phyloP scores from a whole-genome alignment of 768 basidiomycete species.

The Saitozyma podzolica region DNA sequence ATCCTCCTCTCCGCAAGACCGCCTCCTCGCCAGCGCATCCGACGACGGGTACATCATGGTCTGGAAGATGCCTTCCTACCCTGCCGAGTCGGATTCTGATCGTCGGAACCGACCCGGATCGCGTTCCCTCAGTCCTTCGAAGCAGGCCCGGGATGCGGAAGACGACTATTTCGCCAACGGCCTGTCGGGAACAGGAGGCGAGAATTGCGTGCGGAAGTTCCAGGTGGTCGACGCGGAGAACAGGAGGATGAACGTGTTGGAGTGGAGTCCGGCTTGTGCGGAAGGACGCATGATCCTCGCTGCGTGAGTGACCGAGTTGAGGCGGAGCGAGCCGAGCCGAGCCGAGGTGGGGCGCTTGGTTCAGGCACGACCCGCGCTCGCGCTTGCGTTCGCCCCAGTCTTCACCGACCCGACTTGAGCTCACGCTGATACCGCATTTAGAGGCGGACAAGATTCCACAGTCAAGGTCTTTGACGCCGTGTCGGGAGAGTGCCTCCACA shows the following conservation, averaged over 20 bases:
- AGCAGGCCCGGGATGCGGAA: slow-evolving; percentile 5
- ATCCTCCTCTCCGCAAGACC: not conserved
- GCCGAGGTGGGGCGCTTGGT: slow-evolving; percentile 1
- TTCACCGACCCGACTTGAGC: not conserved
- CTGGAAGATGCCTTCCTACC: slow-evolving; percentile 42
- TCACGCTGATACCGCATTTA: slow-evolving; percentile 15
- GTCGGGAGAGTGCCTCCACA: slow-evolving; percentile 38
- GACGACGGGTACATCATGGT: slow-evolving; percentile 48
- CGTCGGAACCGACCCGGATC: slow-evolving; percentile 15
- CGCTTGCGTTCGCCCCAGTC: too few relatives aligned
- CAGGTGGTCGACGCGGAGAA: slow-evolving; percentile 32
- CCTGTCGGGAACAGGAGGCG: not conserved
- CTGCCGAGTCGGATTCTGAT: slow-evolving; percentile 12
- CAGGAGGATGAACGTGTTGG: slow-evolving; percentile 39
- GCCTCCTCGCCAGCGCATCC: slow-evolving; percentile 43
- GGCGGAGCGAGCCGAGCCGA: slow-evolving; percentile 9
- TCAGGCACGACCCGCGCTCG: too few relatives aligned
- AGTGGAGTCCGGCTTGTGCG: slow-evolving; percentile 33
- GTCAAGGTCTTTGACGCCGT: slow-evolving; percentile 44
- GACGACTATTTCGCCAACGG: slow-evolving; percentile 36
- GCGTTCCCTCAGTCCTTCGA: slow-evolving; percentile 2
- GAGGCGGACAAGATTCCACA: slow-evolving; percentile 45
- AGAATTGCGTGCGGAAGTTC: slow-evolving; percentile 23
- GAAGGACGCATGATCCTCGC: slow-evolving; percentile 37
- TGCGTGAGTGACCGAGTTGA: slow-evolving; percentile 29